Base-by-base conservation (phyloP, 169 alveolate genomes). In the Plasmodium ovale region DNA sequence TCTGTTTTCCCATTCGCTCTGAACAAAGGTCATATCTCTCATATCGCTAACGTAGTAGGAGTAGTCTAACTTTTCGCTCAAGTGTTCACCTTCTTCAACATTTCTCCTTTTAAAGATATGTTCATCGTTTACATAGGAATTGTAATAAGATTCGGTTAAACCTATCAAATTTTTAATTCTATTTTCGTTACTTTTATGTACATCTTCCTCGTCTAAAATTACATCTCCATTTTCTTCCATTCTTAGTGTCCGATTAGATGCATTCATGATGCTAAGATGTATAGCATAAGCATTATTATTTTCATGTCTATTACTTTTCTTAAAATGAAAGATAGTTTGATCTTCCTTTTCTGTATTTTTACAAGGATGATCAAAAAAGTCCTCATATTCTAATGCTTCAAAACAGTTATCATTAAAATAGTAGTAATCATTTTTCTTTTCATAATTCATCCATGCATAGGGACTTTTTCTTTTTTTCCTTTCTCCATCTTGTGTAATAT, bases 211-310 rank as follows among this genome's bases (percentile, higher is more conserved):
- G 23, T 29, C 59, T 53, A 16, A 2, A 5, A 9, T 65, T 3
- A 0, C 27, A 3, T 33, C 67, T 23, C 51, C 33, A 53, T 14
- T 51, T n/a, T 51, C 70, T 23, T 67, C 37, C 4, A 37, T 33
- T 35, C 51, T 82, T 51, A 39, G 49, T 4, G 21, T 31, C 27
- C 70, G 56, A 27, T 51, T 64, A 5, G 84, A 65, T 39, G 90
- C 90, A 82, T 65, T 49, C 90, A 82, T 82, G 65, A 82, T 82
- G 59, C 90, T 82, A 6, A 82, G 44, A 33, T 82, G 90, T 10
- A 82, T 82, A 7, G 49, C 84, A 33, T 65, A 82, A 4, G 82
- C 79, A 64, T 53, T 23, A 33, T 82, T 82, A 16, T 82, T 35
- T 65, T 82, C 84, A 27, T 65, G 47, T 25, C 51, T 51, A 19